Conservation (phyloP, 148 eudicot genomes). For the Nepenthes gracilis region DNA sequence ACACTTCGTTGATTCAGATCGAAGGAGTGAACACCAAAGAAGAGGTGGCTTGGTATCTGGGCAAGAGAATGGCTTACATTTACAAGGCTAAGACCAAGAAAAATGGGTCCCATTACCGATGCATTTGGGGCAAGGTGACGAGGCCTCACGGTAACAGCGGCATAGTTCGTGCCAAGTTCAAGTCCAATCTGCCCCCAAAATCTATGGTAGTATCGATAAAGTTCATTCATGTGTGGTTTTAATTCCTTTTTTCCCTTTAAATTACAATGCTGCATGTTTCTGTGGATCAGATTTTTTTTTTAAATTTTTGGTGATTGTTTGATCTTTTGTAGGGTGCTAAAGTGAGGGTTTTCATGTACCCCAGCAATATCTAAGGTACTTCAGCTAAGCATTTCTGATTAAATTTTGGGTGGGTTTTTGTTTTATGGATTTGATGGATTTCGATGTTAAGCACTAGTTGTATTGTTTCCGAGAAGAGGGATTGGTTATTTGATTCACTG, state of each 20-base stretch:
- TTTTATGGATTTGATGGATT: too few species aligned
- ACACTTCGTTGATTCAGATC: conserved; percentile 9
- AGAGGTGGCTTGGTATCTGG: conserved; percentile 26
- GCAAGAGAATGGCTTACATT: conserved; percentile 32
- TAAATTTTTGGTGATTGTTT: neutral
- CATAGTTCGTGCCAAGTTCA: conserved; percentile 41
- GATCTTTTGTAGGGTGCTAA: conserved; percentile 24
- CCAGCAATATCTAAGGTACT: conserved; percentile 39
- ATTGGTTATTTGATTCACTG: too few species aligned
- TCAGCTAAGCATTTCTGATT: neutral
- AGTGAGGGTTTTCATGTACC: conserved; percentile 45
- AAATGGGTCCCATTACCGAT: conserved; percentile 32
- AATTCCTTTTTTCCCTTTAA: neutral
- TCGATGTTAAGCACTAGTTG: too few species aligned
- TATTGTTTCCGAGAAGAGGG: too few species aligned
- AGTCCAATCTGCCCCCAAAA: conserved; percentile 39
- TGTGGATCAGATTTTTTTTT: neutral
- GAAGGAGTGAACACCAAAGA: conserved; percentile 14
- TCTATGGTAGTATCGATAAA: conserved; percentile 21
- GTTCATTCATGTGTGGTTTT: neutral
- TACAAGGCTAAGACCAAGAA: conserved; percentile 44
- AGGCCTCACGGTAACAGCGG: conserved; percentile 49
- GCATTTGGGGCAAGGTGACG: conserved; percentile 43
- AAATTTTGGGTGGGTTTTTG: too few species aligned
- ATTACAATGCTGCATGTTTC: too few species aligned